Evolutionary conservation across 805 yeast genomes (phyloP), one percentile per base, ranked within the genome.

Genomic region (Kuraishia borneana): DNA sequence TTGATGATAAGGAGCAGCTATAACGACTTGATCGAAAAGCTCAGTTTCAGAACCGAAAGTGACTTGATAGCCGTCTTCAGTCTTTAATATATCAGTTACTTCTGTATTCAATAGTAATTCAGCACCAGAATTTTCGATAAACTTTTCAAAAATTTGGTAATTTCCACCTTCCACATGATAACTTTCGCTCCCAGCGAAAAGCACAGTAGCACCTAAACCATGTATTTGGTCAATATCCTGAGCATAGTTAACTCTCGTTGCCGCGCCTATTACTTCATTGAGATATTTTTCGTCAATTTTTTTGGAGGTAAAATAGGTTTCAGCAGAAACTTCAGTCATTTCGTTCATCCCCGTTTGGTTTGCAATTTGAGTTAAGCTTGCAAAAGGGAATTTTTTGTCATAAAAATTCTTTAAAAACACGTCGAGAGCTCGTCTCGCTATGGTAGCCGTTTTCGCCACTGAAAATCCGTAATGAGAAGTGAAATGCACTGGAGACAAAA

Each of bases 171-270:
- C 42, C 3, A 69, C 57, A 3, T 49, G 41, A 8, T 41, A 36
- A 2, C 61, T 59, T 9, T 51, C 56, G 2, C 48, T 48, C 0
- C 70, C 63, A 2, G 67, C 56, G 18, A 64, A 21, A 9, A 63
- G 48, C 12, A 68, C 67, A 19, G 58, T 32, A 1, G 63, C 51
- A 1, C 62, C 73, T 14, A 68, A 39, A 0, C 60, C 63, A 36
- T 67, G 70, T n/a, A 67, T 55, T n/a, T 59, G 49, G 31, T 56
- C 45, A 6, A 64, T 32, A 36, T 63, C 50, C 18, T 59, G 63
- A 2, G 63, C 61, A 44, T 67, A 68, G 45, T 67, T 68, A 32
- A 53, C 65, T 35, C 73, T 45, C 0, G 70, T 61, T 4, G 57
- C 44, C 4, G 67, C 51, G 39, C 65, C 67, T 18, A 63, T 40